Evolutionary conservation across 345 rosid species (phyloP), one percentile per base, ranked within the genome.

Genomic region (Punica granatum): DNA sequence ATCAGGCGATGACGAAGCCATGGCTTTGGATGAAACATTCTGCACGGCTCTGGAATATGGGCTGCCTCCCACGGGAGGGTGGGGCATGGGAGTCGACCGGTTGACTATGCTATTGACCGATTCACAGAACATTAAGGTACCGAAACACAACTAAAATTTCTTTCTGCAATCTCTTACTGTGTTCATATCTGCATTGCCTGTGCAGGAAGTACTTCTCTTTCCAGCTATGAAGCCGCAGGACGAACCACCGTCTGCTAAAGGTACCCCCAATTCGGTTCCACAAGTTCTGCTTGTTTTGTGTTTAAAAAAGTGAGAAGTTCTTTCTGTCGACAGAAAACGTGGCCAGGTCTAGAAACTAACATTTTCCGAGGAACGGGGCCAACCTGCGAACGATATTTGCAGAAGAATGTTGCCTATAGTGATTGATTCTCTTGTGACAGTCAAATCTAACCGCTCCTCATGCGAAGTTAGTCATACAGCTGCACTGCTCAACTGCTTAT

Each of bases 191-290:
- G 23, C 19, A 25, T 63, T 36, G 69, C 44, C 75, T 32, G 26
- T 67, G 66, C 86, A 92, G 98, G 98, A 94, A 80, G 99, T 94
- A 56, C 84, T 94, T 66, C 89, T 94, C 75, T 94, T 94, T 88
- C 98, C 99, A 39, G 97, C 98, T 16, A 94, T 94, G 99, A 92
- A 86, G 74, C 99, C 98, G 46, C 98, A 92, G 69, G 99, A 94
- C 2, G 98, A 94, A 48, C 23, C 19, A 13, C 74, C 88, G 30
- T 51, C 90, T 1, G 72, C 77, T 3, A 84, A 79, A 89, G 93
- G 91, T 89, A 72, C 64, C 16, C 68, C 39, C 0, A 11, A 31
- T 15, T 53, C 0, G 6, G 23, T 42, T 48, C 12, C n/a, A 18
- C 19, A 12, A 19, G 11, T 19, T 58, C 0, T 37, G 25, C 32